These are phyloP conservation scores for Oidiodendron maius DNA, from an alignment of 495 filamentous ascomycete species.

Conservation along the genomic window DNA sequence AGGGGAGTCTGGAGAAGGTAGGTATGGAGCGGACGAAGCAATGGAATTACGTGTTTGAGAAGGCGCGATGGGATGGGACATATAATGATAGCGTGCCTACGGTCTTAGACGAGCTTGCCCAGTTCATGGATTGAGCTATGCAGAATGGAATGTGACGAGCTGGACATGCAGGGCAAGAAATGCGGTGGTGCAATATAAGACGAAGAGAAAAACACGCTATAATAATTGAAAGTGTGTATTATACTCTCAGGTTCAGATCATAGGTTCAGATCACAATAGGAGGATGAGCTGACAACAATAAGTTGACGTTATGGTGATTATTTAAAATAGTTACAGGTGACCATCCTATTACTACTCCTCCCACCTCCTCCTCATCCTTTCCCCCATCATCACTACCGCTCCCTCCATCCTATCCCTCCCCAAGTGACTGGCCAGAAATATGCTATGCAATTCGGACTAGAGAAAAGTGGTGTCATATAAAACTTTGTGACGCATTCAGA, in stretches of 20 bases:
- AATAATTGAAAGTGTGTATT: not conserved
- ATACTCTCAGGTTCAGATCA: too few species aligned
- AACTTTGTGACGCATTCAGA: not conserved
- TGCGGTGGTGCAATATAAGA: not conserved
- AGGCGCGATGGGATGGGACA: not conserved
- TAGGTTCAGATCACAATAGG: not conserved
- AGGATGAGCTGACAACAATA: not conserved
- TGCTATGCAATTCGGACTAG: not conserved
- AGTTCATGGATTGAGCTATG: not conserved
- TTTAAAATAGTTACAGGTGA: not conserved
- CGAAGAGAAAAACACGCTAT: not conserved
- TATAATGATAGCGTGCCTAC: not conserved
- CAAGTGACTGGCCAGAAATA: not conserved
- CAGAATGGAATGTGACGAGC: not conserved
- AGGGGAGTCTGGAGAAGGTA: not conserved
- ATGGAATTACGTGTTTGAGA: too few species aligned
- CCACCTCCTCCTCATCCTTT: not conserved
- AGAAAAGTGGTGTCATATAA: not conserved
- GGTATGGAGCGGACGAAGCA: not conserved
- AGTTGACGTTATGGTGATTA: not conserved
- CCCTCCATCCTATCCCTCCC: not conserved
- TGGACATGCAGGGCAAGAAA: not conserved
- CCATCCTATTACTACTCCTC: not conserved
- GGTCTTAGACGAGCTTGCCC: not conserved
- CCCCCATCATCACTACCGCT: not conserved